Evolutionary conservation across 1,139 yeast species (phyloP).

Genomic region (Candida glucosophila): DNA sequence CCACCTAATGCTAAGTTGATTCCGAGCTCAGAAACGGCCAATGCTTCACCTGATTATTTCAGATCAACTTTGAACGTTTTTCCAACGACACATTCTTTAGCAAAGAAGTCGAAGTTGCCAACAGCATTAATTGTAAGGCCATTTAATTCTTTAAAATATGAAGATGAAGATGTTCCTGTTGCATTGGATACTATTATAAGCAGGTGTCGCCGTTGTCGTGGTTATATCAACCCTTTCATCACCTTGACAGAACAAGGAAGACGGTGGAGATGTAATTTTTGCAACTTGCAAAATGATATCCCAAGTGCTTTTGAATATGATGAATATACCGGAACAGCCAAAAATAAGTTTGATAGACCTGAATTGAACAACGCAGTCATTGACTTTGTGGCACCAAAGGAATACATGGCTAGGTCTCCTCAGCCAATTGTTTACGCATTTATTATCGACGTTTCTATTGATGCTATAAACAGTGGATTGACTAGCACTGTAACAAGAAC

Average conservation of each 20-base stretch:
- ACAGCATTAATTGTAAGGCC: slow-evolving; percentile 88
- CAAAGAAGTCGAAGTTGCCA: slow-evolving; percentile 87
- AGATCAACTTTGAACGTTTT: slow-evolving; percentile 85
- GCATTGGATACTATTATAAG: slow-evolving; percentile 72
- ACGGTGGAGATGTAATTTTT: slow-evolving; percentile 94
- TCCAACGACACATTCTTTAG: slow-evolving; percentile 62
- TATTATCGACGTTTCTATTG: slow-evolving; percentile 77
- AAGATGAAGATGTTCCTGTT: slow-evolving; percentile 62
- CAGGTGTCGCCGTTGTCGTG: slow-evolving; percentile 95
- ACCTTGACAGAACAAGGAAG: slow-evolving; percentile 69
- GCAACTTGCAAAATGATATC: slow-evolving; percentile 82
- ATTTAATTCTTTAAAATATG: slow-evolving; percentile 65
- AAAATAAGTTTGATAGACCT: slow-evolving; percentile 64
- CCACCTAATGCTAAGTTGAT: slow-evolving; percentile 57
- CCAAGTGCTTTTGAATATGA: slow-evolving; percentile 78
- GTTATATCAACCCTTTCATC: slow-evolving; percentile 88
- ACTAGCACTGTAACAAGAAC: slow-evolving; percentile 85
- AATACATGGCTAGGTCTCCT: slow-evolving; percentile 91
- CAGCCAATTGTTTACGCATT: slow-evolving; percentile 89
- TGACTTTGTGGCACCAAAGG: slow-evolving; percentile 91
- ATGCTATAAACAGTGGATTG: slow-evolving; percentile 73
- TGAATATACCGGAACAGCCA: slow-evolving; percentile 44
- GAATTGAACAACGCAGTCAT: slow-evolving; percentile 83
- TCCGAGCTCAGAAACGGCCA: slow-evolving; percentile 51
- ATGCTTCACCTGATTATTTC: slow-evolving; percentile 67